These are phyloP conservation scores for Alternaria consortialis DNA, from an alignment of 2,329 filamentous ascomycete genomes.

Conservation along the genomic window DNA sequence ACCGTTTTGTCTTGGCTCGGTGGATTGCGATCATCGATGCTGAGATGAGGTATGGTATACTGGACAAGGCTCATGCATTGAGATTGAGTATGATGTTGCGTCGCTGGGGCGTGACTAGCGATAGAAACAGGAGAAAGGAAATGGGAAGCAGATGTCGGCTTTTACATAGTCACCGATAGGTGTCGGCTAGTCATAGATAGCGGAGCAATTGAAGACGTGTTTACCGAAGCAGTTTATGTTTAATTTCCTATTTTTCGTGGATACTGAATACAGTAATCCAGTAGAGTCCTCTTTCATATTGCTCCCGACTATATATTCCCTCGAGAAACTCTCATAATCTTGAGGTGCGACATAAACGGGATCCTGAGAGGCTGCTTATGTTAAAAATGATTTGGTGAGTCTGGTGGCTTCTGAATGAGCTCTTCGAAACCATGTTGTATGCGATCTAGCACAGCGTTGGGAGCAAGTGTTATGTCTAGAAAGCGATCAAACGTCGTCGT, in stretches of 20 bases:
- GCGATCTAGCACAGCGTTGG: background rate
- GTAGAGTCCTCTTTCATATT: background rate
- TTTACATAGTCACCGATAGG: background rate
- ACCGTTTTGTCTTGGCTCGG: background rate
- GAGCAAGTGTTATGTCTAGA: background rate
- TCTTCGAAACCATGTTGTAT: background rate
- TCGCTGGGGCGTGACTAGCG: background rate
- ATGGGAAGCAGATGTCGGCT: background rate
- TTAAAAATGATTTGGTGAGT: background rate
- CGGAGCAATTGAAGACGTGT: too few relatives aligned
- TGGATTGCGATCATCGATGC: background rate
- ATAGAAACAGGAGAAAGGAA: background rate
- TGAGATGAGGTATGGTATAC: background rate
- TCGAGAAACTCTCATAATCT: background rate
- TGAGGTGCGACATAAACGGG: background rate
- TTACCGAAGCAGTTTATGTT: background rate
- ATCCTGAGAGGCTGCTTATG: background rate
- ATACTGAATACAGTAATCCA: background rate
- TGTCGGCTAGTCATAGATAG: background rate
- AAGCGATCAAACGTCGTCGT: background rate
- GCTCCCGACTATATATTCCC: background rate
- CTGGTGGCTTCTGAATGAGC: background rate
- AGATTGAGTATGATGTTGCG: background rate
- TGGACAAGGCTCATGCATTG: background rate
- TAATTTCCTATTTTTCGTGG: background rate